These are phyloP conservation scores for Trebouxia gelatinosa DNA, from an alignment of 163 green algal genomes.

Conservation along the genomic window DNA sequence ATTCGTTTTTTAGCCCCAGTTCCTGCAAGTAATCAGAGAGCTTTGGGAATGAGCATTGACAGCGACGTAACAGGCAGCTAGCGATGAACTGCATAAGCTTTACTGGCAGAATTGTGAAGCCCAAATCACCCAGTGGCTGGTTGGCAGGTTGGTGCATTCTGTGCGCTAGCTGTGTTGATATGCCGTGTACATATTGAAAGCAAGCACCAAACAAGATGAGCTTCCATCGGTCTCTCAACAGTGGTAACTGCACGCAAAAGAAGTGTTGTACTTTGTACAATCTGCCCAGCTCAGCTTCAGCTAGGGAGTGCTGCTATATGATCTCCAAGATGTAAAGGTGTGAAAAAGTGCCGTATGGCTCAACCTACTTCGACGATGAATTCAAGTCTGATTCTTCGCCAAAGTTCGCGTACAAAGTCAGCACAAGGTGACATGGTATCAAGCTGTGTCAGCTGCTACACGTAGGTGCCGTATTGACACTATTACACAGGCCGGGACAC, in stretches of 20 bases:
- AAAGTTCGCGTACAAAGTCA: constrained; percentile 20
- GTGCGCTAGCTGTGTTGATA: constrained; percentile 88
- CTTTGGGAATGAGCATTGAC: too few species aligned
- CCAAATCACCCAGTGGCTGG: constrained; percentile 76
- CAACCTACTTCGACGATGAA: constrained; percentile 35
- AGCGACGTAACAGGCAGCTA: too few species aligned
- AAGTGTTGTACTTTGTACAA: neutral
- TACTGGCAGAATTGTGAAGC: constrained; percentile 80
- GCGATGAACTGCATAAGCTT: too few species aligned
- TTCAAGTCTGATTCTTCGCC: constrained; percentile 42
- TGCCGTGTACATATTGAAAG: constrained; percentile 92
- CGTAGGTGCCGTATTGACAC: too few species aligned
- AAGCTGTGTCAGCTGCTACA: too few species aligned
- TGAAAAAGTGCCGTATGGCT: neutral
- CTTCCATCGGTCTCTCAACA: constrained; percentile 80
- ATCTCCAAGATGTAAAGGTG: neutral
- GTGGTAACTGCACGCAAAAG: constrained; percentile 60
- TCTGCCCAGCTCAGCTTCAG: too few species aligned
- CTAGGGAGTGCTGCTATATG: too few species aligned
- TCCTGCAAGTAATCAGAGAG: too few species aligned
- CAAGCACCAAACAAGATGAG: constrained; percentile 74
- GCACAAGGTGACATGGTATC: constrained; percentile 23
- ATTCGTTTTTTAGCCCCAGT: constrained; percentile 69
- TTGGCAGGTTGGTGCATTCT: constrained; percentile 74
- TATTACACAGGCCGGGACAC: too few species aligned